A percentile compares a stretch with the other conserved stretches of the same genome.
Conservation (phyloP, 176 grass and related monocot genomes). For the Leersia perrieri region DNA sequence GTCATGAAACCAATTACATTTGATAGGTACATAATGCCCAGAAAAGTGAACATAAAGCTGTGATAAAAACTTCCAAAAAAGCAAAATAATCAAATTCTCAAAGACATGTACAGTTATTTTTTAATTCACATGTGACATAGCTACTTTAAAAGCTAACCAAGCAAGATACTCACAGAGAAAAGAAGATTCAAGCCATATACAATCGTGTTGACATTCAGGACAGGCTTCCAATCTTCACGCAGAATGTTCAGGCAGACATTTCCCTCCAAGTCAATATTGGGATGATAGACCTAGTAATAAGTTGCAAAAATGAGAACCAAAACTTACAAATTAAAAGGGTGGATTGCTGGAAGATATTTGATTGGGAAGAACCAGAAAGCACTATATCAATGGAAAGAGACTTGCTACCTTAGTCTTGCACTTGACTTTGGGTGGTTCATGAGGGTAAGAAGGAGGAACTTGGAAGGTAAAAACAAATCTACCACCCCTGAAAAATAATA, state of each 20-base stretch:
- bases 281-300: conserved; percentile 62
- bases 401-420: conserved; percentile 75
- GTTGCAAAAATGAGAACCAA: background rate
- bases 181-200: conserved; percentile 76
- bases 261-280: conserved; percentile 79
- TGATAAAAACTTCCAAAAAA: background rate
- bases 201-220: conserved; percentile 73
- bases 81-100: background rate
- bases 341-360: background rate
- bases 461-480: conserved; percentile 73
- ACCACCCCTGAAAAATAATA: conserved; percentile 42
- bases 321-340: background rate
- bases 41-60: background rate
- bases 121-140: background rate
- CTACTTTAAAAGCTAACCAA: background rate
- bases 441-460: conserved; percentile 67
- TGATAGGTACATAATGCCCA: background rate
- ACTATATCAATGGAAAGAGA: background rate
- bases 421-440: conserved; percentile 76
- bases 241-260: conserved; percentile 79
- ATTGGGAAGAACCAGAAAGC: background rate
- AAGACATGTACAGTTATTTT: background rate
- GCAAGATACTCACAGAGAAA: conserved; percentile 40
- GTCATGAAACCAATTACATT: background rate
- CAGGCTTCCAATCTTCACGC: conserved; percentile 77